Evolutionary conservation across 805 yeast genomes (phyloP), one percentile per base, ranked within the genome.

Genomic region (Cyberlindnera suaveolens): DNA sequence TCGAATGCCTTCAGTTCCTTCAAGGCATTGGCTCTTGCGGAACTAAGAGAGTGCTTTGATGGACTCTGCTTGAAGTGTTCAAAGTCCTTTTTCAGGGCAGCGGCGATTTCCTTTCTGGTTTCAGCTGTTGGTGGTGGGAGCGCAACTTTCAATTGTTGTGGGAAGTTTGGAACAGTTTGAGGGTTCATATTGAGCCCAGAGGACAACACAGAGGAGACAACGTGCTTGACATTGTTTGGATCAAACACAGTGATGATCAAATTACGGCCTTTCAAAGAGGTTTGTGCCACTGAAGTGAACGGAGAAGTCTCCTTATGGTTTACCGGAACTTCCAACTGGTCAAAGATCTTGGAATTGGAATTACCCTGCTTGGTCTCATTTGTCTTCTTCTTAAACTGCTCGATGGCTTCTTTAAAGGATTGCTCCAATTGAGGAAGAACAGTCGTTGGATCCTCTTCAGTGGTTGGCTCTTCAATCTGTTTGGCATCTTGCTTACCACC

Each of bases 241-340:
- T 91, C 96, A 62, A 83, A 91, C 2, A 89, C 90, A 0, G 96
- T 88, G n/a, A 91, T 77, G 41, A 87, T 68, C 51, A 78, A 71
- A 53, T 85, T 74, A 23, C 72, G 68, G 6, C 91, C 93, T 51
- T 82, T 82, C 41, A 78, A 52, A 0, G 83, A 66, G 3, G 91
- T 82, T 47, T 81, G 82, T 1, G 96, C 96, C 26, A 87, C 64
- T 27, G 79, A 70, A 3, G 78, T 74, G 58, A 82, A 83, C 3
- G 71, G 71, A 2, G 57, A 59, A 7, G 66, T 61, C 40, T 72
- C 68, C 13, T 74, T 68, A 35, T 74, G 71, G 31, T 70, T 72
- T 3, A 75, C 53, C 15, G 68, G 65, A 15, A 91, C 72, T 34
- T 61, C 60, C 45, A 89, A 61, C 5, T 71, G 60, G 58, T 84